These are phyloP conservation scores for Colletotrichum nymphaeae DNA, from an alignment of 2,329 filamentous ascomycete genomes.

Conservation along the genomic window DNA sequence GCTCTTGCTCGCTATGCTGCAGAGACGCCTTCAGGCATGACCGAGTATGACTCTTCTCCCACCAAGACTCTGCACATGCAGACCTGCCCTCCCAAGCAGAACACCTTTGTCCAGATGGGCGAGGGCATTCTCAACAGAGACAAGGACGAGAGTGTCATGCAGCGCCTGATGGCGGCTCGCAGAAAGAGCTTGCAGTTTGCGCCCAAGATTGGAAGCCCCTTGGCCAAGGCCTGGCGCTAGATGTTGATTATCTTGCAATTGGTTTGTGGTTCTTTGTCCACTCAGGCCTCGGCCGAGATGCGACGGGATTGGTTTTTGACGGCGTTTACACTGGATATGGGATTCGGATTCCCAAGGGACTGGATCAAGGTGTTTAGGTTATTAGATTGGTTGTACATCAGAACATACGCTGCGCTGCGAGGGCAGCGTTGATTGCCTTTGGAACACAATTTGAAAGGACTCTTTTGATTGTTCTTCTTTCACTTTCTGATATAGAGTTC, in stretches of 20 bases:
- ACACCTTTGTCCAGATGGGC: conserved; percentile 51
- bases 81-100: conserved; percentile 66
- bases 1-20: conserved; percentile 63
- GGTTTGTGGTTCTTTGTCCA: neutral
- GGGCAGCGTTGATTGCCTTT: conserved; percentile 7
- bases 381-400: conserved; percentile 26
- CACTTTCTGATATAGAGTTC: neutral
- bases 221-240: conserved; percentile 67
- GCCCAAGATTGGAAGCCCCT: conserved; percentile 79
- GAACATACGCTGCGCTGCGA: conserved; percentile 9
- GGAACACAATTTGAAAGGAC: conserved; percentile 12
- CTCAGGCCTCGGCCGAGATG: neutral
- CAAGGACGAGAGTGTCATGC: conserved; percentile 68
- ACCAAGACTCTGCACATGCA: conserved; percentile 56
- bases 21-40: conserved; percentile 53
- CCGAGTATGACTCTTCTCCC: conserved; percentile 49
- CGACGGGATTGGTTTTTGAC: conserved; percentile 12
- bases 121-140: conserved; percentile 58
- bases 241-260: neutral
- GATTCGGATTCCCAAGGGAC: conserved; percentile 8
- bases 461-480: neutral
- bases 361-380: conserved; percentile 20
- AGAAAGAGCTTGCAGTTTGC: conserved; percentile 84
- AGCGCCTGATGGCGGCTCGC: conserved; percentile 76
- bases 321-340: conserved; percentile 10